These are phyloP conservation scores for Juglanconis juglandina DNA, from an alignment of 2,329 filamentous ascomycete species.

Conservation along the genomic window DNA sequence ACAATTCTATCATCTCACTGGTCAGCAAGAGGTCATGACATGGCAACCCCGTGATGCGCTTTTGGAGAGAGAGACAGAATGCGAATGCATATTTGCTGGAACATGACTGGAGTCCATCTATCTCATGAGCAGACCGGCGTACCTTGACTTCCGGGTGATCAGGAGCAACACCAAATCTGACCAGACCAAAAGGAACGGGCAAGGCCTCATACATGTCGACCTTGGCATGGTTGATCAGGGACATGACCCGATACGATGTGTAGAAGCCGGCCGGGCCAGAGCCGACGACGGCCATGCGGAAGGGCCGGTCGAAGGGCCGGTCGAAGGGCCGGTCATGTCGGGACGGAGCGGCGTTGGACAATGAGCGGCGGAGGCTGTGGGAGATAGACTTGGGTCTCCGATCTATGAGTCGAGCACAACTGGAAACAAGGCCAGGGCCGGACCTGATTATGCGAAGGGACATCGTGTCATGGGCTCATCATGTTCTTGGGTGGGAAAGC, in stretches of 20 bases:
- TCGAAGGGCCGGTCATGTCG: slow-evolving; percentile 49
- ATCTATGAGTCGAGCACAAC: neutral
- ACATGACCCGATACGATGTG: slow-evolving; percentile 80
- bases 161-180: slow-evolving; percentile 92
- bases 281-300: slow-evolving; percentile 83
- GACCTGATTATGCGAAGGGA: slow-evolving; percentile 1
- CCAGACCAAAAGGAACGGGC: slow-evolving; percentile 88
- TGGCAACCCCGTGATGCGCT: too few species aligned
- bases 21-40: slow-evolving; percentile 1
- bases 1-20: slow-evolving; percentile 64
- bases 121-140: slow-evolving; percentile 13
- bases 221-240: slow-evolving; percentile 64
- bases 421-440: neutral
- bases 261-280: slow-evolving; percentile 97
- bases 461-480: slow-evolving; percentile 6
- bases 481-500: too few species aligned
- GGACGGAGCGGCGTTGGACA: slow-evolving; percentile 13
- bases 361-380: slow-evolving; percentile 1
- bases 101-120: neutral
- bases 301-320: slow-evolving; percentile 40
- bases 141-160: slow-evolving; percentile 99
- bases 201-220: slow-evolving; percentile 97
- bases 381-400: neutral
- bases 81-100: neutral
- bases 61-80: too few species aligned